Evolutionary conservation across 2,329 filamentous ascomycete genomes (phyloP).

Genomic region (Penicillium glabrum): DNA sequence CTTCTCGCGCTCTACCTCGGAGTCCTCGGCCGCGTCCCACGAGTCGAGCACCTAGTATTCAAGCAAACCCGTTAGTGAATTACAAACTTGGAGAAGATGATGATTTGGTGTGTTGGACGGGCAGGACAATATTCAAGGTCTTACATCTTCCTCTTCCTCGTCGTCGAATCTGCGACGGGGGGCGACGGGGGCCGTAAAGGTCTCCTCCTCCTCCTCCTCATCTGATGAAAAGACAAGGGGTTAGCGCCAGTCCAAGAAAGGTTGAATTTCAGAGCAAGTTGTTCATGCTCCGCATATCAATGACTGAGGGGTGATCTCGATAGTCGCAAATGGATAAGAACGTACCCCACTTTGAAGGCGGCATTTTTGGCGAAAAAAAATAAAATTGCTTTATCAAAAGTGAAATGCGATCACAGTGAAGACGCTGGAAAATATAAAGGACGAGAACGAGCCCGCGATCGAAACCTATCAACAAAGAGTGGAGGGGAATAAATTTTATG

Average conservation of each 20-base stretch:
- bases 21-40: conserved; percentile 97
- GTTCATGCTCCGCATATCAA: not conserved
- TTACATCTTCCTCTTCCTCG: conserved; percentile 83
- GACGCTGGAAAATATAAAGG: conserved; percentile 12
- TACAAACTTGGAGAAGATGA: not conserved
- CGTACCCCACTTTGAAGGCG: conserved; percentile 53
- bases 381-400: conserved; percentile 4
- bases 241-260: conserved; percentile 7
- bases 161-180: conserved; percentile 79
- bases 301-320: conserved; percentile 2
- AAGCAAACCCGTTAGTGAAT: not conserved
- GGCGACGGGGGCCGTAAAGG: conserved; percentile 46
- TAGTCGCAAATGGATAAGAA: conserved; percentile 24
- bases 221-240: not conserved
- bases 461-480: conserved; percentile 19
- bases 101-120: not conserved
- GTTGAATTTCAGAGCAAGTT: not conserved
- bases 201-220: conserved; percentile 54
- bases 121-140: conserved; percentile 18
- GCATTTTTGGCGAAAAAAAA: conserved; percentile 36
- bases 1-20: conserved; percentile 95
- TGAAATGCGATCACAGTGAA: conserved; percentile 7
- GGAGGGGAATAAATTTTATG: conserved; percentile 30
- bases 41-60: conserved; percentile 76
- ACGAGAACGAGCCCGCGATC: conserved; percentile 16